phyloP scores from a whole-genome alignment of 2,329 filamentous ascomycete genomes.

The Fusarium buharicum region DNA sequence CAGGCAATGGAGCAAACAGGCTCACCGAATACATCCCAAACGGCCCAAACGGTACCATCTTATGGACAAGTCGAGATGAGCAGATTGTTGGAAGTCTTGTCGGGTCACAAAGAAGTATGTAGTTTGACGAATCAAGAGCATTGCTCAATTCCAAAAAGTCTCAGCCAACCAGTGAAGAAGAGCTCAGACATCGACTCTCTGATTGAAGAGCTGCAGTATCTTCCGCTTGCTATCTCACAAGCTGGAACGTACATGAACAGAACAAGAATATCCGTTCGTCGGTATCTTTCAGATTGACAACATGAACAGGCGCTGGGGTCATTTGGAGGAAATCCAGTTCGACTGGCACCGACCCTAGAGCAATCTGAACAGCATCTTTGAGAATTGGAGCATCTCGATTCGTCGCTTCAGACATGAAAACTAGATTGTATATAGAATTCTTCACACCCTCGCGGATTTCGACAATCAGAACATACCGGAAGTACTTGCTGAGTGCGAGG shows the following conservation, averaged over 20 bases:
- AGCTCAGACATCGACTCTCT: conserved; percentile 17
- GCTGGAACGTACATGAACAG: conserved; percentile 48
- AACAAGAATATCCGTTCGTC: conserved; percentile 35
- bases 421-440: conserved; percentile 43
- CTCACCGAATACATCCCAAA: conserved; percentile 43
- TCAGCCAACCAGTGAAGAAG: not conserved
- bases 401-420: conserved; percentile 46
- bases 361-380: conserved; percentile 49
- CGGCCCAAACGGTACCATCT: conserved; percentile 40
- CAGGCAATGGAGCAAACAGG: not conserved
- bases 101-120: conserved; percentile 37
- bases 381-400: conserved; percentile 51
- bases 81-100: conserved; percentile 45
- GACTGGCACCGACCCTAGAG: conserved; percentile 46
- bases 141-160: conserved; percentile 6
- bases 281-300: conserved; percentile 45
- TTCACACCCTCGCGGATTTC: conserved; percentile 48
- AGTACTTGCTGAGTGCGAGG: no score
- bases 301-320: no score
- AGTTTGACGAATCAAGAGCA: conserved; percentile 18
- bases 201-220: conserved; percentile 41
- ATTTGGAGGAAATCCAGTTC: conserved; percentile 30
- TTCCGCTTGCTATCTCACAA: conserved; percentile 50
- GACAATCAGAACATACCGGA: conserved; percentile 49
- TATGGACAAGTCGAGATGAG: conserved; percentile 51